Evolutionary conservation across 176 grass and related monocot species (phyloP).

Genomic region (Triticum turgidum): DNA sequence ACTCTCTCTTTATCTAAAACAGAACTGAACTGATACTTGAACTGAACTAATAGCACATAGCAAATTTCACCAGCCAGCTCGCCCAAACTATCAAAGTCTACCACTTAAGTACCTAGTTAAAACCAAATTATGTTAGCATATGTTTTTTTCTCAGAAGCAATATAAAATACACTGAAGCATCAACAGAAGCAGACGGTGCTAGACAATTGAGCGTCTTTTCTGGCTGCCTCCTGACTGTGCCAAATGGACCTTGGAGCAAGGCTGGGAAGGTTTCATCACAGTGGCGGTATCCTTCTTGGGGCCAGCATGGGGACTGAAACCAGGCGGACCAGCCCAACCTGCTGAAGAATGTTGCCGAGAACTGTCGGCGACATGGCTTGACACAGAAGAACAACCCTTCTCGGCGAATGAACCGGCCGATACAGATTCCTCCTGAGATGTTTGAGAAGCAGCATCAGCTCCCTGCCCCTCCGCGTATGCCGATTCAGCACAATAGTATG

Average conservation of each 20-base stretch:
- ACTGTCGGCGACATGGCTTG: neutral
- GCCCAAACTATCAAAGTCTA: neutral
- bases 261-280: slow-evolving; percentile 2
- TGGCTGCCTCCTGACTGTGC: neutral
- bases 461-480: slow-evolving; percentile 3
- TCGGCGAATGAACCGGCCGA: neutral
- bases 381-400: slow-evolving; percentile 25
- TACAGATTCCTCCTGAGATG: slow-evolving; percentile 26
- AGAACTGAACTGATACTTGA: no score
- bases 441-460: slow-evolving; percentile 25
- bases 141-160: neutral
- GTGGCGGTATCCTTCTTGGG: neutral
- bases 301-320: slow-evolving; percentile 24
- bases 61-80: no score
- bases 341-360: slow-evolving; percentile 14
- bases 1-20: no score
- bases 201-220: neutral
- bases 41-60: no score
- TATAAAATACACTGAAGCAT: neutral
- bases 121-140: neutral
- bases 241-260: slow-evolving; percentile 39
- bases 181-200: neutral
- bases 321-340: slow-evolving; percentile 44
- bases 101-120: neutral
- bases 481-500: slow-evolving; percentile 16